These are phyloP conservation scores for Asclepias syriaca DNA, from an alignment of 257 asterid species.

Conservation along the genomic window DNA sequence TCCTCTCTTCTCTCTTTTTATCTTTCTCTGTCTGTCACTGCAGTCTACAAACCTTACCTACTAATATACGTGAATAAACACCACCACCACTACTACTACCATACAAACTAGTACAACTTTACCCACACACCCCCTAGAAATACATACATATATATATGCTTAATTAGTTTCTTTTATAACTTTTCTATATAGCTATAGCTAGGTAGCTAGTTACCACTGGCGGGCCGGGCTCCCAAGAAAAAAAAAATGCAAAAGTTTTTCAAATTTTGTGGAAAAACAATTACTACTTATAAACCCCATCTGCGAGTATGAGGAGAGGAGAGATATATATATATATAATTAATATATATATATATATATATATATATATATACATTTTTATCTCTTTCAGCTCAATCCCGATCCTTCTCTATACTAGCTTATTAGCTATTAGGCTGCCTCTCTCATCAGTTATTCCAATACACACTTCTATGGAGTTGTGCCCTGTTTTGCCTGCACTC, in stretches of 20 bases:
- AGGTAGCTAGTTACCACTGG: not conserved
- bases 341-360: too few species aligned
- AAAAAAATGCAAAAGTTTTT: constrained; percentile 1
- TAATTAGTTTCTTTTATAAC: not conserved
- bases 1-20: not conserved
- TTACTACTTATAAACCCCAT: too few species aligned
- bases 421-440: too few species aligned
- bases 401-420: too few species aligned
- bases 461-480: not conserved
- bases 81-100: not conserved
- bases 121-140: too few species aligned
- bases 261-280: not conserved
- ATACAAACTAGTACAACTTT: too few species aligned
- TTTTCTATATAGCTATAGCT: not conserved
- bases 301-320: not conserved
- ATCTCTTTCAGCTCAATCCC: not conserved
- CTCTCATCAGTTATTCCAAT: not conserved
- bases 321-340: too few species aligned
- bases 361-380: not conserved
- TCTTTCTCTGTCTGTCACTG: not conserved
- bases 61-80: not conserved
- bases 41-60: not conserved
- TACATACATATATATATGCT: too few species aligned
- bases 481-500: not conserved
- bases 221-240: not conserved